Evolutionary conservation across 257 asterid genomes (phyloP).

Genomic region (Sherardia arvensis): DNA sequence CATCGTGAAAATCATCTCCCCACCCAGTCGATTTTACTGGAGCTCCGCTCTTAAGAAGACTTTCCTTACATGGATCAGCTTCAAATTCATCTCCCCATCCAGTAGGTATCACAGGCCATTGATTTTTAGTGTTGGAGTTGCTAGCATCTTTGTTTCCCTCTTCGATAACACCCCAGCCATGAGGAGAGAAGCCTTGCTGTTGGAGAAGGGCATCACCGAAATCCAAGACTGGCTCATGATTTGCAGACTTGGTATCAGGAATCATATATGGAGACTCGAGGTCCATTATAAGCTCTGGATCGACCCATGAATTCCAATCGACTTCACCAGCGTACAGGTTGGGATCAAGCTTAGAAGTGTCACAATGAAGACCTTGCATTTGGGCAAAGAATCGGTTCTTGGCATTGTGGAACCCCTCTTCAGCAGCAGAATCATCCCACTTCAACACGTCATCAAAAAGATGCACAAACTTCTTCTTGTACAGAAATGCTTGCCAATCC

Average conservation of each 20-base stretch:
- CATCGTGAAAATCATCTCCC: slow-evolving; percentile 31
- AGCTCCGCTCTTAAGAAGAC: too few relatives aligned
- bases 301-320: slow-evolving; percentile 44
- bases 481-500: slow-evolving; percentile 57
- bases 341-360: slow-evolving; percentile 42
- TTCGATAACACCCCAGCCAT: slow-evolving; percentile 58
- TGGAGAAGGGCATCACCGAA: slow-evolving; percentile 47
- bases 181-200: slow-evolving; percentile 20
- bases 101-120: not conserved
- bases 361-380: slow-evolving; percentile 40
- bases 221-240: slow-evolving; percentile 43
- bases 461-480: slow-evolving; percentile 40
- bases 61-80: slow-evolving; percentile 10
- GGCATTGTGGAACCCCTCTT: slow-evolving; percentile 56
- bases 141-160: not conserved
- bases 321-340: slow-evolving; percentile 51
- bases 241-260: slow-evolving; percentile 16
- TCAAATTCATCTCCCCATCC: slow-evolving; percentile 42
- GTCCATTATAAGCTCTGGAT: slow-evolving; percentile 24
- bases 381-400: slow-evolving; percentile 65
- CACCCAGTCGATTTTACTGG: not conserved
- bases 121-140: not conserved
- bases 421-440: slow-evolving; percentile 77
- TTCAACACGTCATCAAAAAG: slow-evolving; percentile 44
- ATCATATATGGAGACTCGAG: slow-evolving; percentile 23